Evolutionary conservation across 163 green algal species (phyloP), one percentile per base, ranked within the genome.

Genomic region (Prototheca wickerhamii): DNA sequence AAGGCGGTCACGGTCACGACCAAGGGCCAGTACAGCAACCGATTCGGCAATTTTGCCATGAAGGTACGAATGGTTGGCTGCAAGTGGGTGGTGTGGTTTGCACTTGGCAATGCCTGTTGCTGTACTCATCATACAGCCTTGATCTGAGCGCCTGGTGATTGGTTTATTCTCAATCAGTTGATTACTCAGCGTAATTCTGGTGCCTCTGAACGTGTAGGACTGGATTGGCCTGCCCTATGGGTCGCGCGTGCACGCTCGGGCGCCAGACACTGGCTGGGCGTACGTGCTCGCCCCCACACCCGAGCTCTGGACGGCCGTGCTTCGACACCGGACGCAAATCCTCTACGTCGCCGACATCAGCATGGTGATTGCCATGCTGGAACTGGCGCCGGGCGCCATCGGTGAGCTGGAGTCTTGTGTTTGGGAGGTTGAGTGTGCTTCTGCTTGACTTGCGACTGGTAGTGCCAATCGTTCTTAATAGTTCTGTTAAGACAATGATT

Each of bases 281-380:
- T 83, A 89, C 60, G 71, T 98, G 31, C 79, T 98, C 44, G 79
- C 77, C 1, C 90, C 89, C 25, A 96, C 88, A 2, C 81, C 91
- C 2, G 93, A 98, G 77, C 84, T 99, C 4, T 99, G 93, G 93
- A 97, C 93, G 6, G 69, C 66, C 35, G 84, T 93, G 44, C 80
- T 99, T 53, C 65, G 72, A 3, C 93, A 99, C 75, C 78, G 93
- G 43, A 99, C 93, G 18, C 93, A 99, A 64, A 96, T 99, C 43
- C 74, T 99, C 26, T 99, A 99, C 71, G 68, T 89, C 0, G 82
- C 90, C 17, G 92, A 98, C 81, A 97, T 98, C 69, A 76, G 65
- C 44, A 71, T 96, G 63, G 71, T 96, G 2, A 77, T 78, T 42
- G 65, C 75, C 6, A 74, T 87, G 49, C 74, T 99, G 55, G 91